A percentile compares a stretch with the other conserved stretches of the same genome.
Evolutionary conservation across 2,329 filamentous ascomycete genomes (phyloP).

Genomic region (Hypoxylon sp.): DNA sequence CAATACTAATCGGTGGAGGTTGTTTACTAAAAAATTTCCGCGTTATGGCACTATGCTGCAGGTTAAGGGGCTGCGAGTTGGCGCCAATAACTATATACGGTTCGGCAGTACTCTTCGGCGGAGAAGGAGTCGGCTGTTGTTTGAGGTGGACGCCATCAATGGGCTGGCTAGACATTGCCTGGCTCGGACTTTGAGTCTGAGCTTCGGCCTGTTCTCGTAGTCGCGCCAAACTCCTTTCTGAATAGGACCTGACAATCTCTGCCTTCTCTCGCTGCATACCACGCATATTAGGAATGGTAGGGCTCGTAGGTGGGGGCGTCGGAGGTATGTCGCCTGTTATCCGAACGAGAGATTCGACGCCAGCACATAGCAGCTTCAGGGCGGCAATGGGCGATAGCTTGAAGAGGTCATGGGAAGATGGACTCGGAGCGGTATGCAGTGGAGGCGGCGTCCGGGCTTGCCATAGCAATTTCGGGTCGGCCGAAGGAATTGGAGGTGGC

Average conservation of each 20-base stretch:
- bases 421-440: conserved; percentile 61
- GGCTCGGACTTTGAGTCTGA: conserved; percentile 23
- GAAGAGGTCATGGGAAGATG: conserved; percentile 75
- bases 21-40: conserved; percentile 94
- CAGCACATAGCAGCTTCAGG: conserved; percentile 82
- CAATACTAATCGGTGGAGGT: conserved; percentile 84
- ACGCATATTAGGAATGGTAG: conserved; percentile 75
- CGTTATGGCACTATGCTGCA: conserved; percentile 88
- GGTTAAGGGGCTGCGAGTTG: conserved; percentile 78
- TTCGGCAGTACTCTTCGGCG: conserved; percentile 53
- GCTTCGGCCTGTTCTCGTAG: conserved; percentile 61
- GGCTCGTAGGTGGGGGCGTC: conserved; percentile 78
- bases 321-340: conserved; percentile 84
- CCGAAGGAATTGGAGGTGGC: conserved; percentile 57
- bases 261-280: conserved; percentile 75
- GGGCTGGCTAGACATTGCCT: conserved; percentile 52
- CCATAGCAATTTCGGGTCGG: conserved; percentile 56
- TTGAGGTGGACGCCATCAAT: conserved; percentile 71
- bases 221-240: conserved; percentile 66
- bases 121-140: conserved; percentile 52
- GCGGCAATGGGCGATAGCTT: conserved; percentile 80
- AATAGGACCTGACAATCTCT: conserved; percentile 71
- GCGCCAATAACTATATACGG: conserved; percentile 76
- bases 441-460: conserved; percentile 58
- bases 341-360: conserved; percentile 78